These are phyloP conservation scores for Cyclotella choctawhatcheeana DNA, from an alignment of 108 stramenopile genomes.

Conservation along the genomic window DNA sequence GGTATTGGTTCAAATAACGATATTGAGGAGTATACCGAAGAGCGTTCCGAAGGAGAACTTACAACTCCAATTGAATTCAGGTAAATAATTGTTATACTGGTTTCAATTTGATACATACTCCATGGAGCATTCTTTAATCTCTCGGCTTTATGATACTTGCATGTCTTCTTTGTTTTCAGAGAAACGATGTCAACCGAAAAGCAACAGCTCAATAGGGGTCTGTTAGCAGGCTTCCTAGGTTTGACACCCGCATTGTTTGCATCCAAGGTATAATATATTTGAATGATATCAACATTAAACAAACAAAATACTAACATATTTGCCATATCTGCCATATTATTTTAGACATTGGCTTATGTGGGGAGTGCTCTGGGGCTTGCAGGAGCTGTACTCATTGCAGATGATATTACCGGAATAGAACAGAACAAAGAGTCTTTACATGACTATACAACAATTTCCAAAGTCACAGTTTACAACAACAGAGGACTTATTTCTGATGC, in stretches of 20 bases:
- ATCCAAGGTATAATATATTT: slow-evolving; percentile 5
- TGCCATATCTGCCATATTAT: neutral
- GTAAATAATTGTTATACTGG: too few species aligned
- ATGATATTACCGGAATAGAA: neutral
- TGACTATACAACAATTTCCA: neutral
- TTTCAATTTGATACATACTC: too few species aligned
- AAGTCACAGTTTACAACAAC: neutral
- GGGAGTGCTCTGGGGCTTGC: slow-evolving; percentile 4
- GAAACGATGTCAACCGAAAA: neutral
- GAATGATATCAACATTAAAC: neutral
- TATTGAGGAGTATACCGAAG: too few species aligned
- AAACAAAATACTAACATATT: neutral
- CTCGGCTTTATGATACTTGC: neutral
- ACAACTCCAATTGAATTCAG: too few species aligned
- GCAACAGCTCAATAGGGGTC: neutral
- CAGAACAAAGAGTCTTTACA: neutral
- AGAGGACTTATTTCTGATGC: slow-evolving; percentile 2
- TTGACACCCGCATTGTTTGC: slow-evolving; percentile 1
- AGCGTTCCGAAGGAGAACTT: too few species aligned
- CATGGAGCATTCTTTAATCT: neutral
- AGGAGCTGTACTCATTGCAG: slow-evolving; percentile 6
- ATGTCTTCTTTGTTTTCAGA: neutral
- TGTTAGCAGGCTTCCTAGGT: slow-evolving; percentile 1
- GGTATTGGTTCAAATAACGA: too few species aligned
- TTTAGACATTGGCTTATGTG: slow-evolving; percentile 2